Evolutionary conservation across 805 yeast genomes (phyloP).

Genomic region (Spathaspora hagerdaliae): DNA sequence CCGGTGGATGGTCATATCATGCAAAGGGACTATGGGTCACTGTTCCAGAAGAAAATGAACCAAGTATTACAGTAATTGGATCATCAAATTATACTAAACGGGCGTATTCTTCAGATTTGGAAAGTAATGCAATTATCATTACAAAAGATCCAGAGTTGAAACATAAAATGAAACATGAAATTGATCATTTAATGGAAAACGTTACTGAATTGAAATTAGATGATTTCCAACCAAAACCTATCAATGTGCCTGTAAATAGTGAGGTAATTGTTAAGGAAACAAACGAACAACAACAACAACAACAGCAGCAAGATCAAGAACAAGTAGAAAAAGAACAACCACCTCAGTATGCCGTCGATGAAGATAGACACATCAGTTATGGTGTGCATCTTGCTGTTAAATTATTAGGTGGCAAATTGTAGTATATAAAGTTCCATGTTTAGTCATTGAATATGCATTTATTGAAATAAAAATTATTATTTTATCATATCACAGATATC

Average conservation of each 20-base stretch:
- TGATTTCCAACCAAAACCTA: conserved; percentile 49
- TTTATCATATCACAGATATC: not conserved
- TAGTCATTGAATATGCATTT: not conserved
- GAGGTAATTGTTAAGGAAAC: conserved; percentile 6
- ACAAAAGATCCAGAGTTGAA: conserved; percentile 65
- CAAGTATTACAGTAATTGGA: conserved; percentile 80
- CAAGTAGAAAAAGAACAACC: not conserved
- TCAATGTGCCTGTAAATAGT: conserved; percentile 7
- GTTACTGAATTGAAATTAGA: conserved; percentile 50
- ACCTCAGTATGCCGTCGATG: conserved; percentile 35
- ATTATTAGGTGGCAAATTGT: conserved; percentile 53
- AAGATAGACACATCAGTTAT: conserved; percentile 56
- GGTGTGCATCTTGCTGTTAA: conserved; percentile 68
- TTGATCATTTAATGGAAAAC: conserved; percentile 52
- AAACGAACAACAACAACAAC: conserved; percentile 8
- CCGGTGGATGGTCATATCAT: conserved; percentile 94
- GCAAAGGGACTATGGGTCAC: conserved; percentile 93
- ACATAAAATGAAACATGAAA: conserved; percentile 54
- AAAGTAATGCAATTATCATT: conserved; percentile 76
- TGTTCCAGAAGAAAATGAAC: conserved; percentile 51
- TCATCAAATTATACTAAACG: conserved; percentile 91
- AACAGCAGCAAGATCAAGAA: not conserved
- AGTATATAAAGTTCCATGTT: not conserved
- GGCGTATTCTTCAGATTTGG: conserved; percentile 84
- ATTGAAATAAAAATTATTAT: not conserved